Evolutionary conservation across 2,329 filamentous ascomycete genomes (phyloP).

Genomic region (Fusarium papillatum): DNA sequence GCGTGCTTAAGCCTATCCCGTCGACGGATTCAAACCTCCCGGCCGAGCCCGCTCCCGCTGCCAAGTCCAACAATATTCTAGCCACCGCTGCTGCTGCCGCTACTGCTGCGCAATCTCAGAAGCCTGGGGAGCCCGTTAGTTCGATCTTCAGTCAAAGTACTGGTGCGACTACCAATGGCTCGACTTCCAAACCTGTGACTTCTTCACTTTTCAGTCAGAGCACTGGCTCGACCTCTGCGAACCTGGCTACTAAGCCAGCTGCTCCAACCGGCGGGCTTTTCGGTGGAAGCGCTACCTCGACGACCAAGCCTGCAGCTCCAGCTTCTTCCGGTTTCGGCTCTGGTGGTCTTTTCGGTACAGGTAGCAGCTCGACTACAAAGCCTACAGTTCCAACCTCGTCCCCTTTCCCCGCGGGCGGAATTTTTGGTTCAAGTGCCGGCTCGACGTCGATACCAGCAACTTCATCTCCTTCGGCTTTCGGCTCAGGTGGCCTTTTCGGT

Average conservation of each 20-base stretch:
- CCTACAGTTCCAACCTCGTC: neutral
- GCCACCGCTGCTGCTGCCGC: neutral
- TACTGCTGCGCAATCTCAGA: neutral
- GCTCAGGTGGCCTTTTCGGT: neutral
- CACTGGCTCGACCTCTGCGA: neutral
- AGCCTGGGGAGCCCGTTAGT: neutral
- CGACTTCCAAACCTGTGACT: neutral
- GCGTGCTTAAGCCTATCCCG: neutral
- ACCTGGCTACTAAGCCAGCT: neutral
- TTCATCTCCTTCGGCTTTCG: neutral
- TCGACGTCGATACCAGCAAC: neutral
- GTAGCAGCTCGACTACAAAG: neutral
- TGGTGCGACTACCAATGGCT: neutral
- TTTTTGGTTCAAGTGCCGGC: neutral
- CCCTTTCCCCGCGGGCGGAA: neutral
- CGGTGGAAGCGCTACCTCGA: neutral
- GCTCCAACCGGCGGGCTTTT: neutral
- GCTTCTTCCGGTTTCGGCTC: neutral
- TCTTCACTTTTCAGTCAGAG: neutral
- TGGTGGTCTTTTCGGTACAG: neutral
- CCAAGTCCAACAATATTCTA: neutral
- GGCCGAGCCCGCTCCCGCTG: neutral
- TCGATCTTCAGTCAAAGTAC: neutral
- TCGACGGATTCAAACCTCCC: neutral
- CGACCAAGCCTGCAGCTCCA: neutral